Base-by-base conservation (phyloP, 257 asterid species). In the Nicotiana attenuata region DNA sequence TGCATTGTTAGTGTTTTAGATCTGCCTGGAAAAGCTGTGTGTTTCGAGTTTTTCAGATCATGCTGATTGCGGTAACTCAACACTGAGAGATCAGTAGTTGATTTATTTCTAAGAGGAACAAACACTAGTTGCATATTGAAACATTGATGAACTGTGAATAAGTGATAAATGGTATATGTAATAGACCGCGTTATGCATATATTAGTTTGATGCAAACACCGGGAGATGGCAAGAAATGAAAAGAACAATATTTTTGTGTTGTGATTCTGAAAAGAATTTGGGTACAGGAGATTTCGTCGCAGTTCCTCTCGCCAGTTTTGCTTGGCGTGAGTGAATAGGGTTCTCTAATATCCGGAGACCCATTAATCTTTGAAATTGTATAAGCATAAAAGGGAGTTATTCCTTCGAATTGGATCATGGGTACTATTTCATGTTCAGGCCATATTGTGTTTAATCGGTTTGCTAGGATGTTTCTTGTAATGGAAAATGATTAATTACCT, bases 1-100 rank as follows among this genome's bases (percentile, higher is more conserved):
- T 75, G 80, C 80, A 50, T 75, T 75, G 61, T 50, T 50, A 8
- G 45, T 24, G 63, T 75, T 50, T 75, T 75, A 75, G 80, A 75
- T 75, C 80, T 75, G 45, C 2, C 10, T 47, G 5, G 17, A 75
- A 75, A 73, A 13, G 24, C 61, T 24, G 41, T 47, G 9, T 22
- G 6, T 73, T 73, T 47, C 26, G 38, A 47, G 38, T 47, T 47
- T 15, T 73, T 9, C 1, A 1, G 50, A 41, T 71, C 20, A 45
- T 22, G 78, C 17, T 71, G 20, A 22, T 69, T 41, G 10, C 31
- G 13, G 57, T 69, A 41, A 20, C 11, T 68, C 19, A 35, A 35
- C 29, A 10, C 77, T 68, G 17, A 4, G 20, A 68, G 59, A 41
- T 71, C 59, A 71, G 78, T 45, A 3, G 52, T 38, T 5, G 56